Evolutionary conservation across 192 early-diverging fungal species (phyloP).

Genomic region (Jimgerdemannia flammicorona): DNA sequence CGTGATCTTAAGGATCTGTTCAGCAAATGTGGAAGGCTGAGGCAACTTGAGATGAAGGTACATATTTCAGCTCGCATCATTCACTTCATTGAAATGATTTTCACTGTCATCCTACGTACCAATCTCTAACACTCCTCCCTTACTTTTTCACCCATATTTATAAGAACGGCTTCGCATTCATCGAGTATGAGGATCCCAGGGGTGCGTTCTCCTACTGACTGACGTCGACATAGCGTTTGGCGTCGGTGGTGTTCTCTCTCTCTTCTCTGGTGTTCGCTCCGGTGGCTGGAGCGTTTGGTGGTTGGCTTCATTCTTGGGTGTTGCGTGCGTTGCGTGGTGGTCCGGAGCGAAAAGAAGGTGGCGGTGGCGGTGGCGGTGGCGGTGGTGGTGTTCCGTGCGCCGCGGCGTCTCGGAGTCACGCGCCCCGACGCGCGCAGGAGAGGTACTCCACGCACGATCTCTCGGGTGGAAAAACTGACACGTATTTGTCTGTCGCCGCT

Average conservation of each 20-base stretch:
- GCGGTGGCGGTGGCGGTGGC: neutral
- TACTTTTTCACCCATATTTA: neutral
- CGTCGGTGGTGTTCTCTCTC: neutral
- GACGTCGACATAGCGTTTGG: neutral
- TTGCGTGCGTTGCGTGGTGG: neutral
- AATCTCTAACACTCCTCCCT: neutral
- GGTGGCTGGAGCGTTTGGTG: neutral
- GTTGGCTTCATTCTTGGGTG: neutral
- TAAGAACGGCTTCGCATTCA: slow-evolving; percentile 23
- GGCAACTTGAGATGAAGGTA: slow-evolving; percentile 21
- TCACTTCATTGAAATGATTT: neutral
- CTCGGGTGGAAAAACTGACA: neutral
- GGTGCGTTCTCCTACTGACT: neutral
- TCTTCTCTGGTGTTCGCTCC: neutral
- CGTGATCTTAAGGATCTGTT: slow-evolving; percentile 27
- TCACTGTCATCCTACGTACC: too few species aligned
- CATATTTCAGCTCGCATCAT: neutral
- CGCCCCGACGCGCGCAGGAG: neutral
- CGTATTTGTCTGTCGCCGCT: neutral
- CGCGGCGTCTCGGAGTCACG: neutral
- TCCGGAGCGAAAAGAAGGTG: neutral
- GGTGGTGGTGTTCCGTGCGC: neutral
- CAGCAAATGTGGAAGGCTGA: slow-evolving; percentile 14
- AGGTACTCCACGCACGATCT: neutral
- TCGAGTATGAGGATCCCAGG: slow-evolving; percentile 21